Evolutionary conservation across 805 yeast species (phyloP).

Genomic region (Candida montana): DNA sequence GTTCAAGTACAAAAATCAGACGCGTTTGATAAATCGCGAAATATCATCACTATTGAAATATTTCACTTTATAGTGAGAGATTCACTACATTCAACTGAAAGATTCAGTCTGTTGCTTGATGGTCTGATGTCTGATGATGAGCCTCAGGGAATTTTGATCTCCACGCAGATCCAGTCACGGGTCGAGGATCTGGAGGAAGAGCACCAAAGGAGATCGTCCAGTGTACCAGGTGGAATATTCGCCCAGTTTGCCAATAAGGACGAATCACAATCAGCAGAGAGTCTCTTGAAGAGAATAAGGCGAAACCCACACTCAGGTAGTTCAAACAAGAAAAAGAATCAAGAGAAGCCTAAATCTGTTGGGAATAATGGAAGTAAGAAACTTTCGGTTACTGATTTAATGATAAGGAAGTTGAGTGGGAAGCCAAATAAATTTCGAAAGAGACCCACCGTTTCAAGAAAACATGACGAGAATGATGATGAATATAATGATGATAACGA

Average conservation of each 20-base stretch:
- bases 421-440: slow-evolving; percentile 6
- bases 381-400: slow-evolving; percentile 4
- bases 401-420: slow-evolving; percentile 8
- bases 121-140: slow-evolving; percentile 3
- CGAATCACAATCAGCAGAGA: neutral
- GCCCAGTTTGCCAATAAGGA: slow-evolving; percentile 3
- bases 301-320: too few relatives aligned
- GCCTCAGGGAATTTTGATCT: slow-evolving; percentile 12
- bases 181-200: slow-evolving; percentile 17
- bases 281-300: neutral
- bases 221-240: neutral
- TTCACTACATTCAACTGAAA: too few relatives aligned
- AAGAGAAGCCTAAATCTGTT: neutral
- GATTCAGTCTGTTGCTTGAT: too few relatives aligned
- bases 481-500: neutral
- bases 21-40: too few relatives aligned
- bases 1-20: too few relatives aligned
- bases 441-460: neutral
- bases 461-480: neutral
- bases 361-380: slow-evolving; percentile 1
- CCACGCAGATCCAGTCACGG: slow-evolving; percentile 22
- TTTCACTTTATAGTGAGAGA: too few relatives aligned
- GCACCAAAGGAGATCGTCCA: neutral
- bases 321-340: neutral
- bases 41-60: too few relatives aligned